Conservation (phyloP, 192 early-diverging fungal genomes). For the Backusella liffmaniae region DNA sequence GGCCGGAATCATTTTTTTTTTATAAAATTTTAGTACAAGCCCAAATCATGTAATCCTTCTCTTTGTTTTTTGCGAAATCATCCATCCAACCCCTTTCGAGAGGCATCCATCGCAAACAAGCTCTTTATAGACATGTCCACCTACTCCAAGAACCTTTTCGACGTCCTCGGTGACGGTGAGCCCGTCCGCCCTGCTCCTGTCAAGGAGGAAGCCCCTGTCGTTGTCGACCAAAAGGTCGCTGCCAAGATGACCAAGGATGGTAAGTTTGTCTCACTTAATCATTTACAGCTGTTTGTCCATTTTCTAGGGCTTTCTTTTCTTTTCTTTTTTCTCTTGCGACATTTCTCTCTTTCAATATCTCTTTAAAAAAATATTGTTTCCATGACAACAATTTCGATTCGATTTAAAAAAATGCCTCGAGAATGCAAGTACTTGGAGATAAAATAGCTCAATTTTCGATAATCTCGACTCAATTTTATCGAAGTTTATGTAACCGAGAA, state of each 20-base stretch:
- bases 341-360: background rate
- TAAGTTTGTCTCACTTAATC: background rate
- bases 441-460: background rate
- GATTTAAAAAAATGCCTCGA: background rate
- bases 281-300: background rate
- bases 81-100: constrained; percentile 37
- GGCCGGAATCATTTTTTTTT: background rate
- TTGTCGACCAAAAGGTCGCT: constrained; percentile 37
- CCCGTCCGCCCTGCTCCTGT: constrained; percentile 42
- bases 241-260: constrained; percentile 33
- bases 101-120: constrained; percentile 27
- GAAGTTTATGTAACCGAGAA: background rate
- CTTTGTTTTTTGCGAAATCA: constrained; percentile 21
- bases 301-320: background rate
- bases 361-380: background rate
- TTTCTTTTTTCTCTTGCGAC: background rate
- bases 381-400: background rate
- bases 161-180: constrained; percentile 64
- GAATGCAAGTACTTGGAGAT: background rate
- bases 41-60: constrained; percentile 9
- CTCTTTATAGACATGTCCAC: constrained; percentile 45
- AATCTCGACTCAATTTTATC: background rate
- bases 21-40: background rate
- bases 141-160: constrained; percentile 67
- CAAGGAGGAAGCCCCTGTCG: constrained; percentile 30